Conservation (phyloP, 441 rosid genomes). For the Populus hybrid region DNA sequence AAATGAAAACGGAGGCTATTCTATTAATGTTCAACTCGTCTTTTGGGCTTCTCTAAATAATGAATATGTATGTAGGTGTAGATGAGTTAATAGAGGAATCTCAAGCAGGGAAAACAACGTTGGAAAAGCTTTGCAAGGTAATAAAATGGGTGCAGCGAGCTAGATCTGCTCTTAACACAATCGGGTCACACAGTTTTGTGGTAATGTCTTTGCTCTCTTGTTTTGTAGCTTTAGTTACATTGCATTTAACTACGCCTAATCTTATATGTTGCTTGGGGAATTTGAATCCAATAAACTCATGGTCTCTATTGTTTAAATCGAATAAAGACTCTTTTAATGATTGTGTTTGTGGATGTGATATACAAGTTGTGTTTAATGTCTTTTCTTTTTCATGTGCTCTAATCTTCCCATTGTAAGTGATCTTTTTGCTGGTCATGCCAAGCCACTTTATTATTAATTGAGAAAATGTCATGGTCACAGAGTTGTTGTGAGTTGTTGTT, state of each 20-base stretch:
- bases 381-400: background rate
- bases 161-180: conserved; percentile 11
- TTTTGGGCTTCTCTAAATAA: background rate
- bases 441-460: background rate
- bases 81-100: conserved; percentile 31
- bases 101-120: conserved; percentile 26
- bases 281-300: background rate
- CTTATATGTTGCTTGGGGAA: background rate
- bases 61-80: conserved; percentile 24
- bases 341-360: background rate
- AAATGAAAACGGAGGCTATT: background rate
- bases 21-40: background rate
- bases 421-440: background rate
- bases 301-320: background rate
- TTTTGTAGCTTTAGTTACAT: background rate
- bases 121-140: conserved; percentile 45
- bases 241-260: background rate
- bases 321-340: background rate
- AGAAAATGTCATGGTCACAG: background rate
- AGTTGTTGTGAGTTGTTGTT: too few relatives aligned
- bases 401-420: background rate
- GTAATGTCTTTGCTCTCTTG: conserved; percentile 17
- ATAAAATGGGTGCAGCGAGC: conserved; percentile 42
- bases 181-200: background rate
- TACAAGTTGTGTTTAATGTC: background rate